phyloP scores from a whole-genome alignment of 179 eudicot genomes.

The Spergularia azorica region DNA sequence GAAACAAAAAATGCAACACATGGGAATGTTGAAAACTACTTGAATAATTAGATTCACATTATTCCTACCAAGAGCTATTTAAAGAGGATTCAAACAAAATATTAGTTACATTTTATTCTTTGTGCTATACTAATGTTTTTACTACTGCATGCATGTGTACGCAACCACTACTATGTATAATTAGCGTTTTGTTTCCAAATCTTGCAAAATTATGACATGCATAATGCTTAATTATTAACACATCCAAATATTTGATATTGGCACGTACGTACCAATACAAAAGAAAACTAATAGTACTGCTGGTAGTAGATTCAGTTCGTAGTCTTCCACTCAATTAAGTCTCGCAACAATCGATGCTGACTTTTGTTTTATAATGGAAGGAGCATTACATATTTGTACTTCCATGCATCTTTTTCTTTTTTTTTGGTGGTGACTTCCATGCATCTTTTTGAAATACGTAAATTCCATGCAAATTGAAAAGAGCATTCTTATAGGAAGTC shows the following conservation, averaged over 20 bases:
- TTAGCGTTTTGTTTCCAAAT: slow-evolving; percentile 1
- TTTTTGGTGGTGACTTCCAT: too few relatives aligned
- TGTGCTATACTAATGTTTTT: neutral
- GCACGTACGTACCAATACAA: neutral
- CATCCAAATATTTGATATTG: too few relatives aligned
- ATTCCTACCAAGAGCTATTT: neutral
- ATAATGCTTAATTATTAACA: too few relatives aligned
- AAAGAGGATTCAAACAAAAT: slow-evolving; percentile 27
- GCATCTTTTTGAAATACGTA: slow-evolving; percentile 8
- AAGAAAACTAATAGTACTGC: too few relatives aligned
- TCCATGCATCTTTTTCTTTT: too few relatives aligned
- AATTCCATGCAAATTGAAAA: slow-evolving; percentile 23
- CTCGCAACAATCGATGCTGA: slow-evolving; percentile 4
- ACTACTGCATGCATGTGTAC: neutral
- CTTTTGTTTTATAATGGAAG: neutral
- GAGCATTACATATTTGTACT: neutral
- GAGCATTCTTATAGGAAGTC: slow-evolving; percentile 31
- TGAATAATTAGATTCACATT: neutral
- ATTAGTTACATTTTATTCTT: slow-evolving; percentile 10
- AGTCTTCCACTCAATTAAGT: too few relatives aligned
- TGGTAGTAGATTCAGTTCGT: neutral
- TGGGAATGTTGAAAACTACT: slow-evolving; percentile 2
- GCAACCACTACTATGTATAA: slow-evolving; percentile 2
- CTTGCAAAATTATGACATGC: neutral
- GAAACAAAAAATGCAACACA: slow-evolving; percentile 1